Conservation (phyloP, 2,329 filamentous ascomycete genomes). For the Pseudogymnoascus sp. region DNA sequence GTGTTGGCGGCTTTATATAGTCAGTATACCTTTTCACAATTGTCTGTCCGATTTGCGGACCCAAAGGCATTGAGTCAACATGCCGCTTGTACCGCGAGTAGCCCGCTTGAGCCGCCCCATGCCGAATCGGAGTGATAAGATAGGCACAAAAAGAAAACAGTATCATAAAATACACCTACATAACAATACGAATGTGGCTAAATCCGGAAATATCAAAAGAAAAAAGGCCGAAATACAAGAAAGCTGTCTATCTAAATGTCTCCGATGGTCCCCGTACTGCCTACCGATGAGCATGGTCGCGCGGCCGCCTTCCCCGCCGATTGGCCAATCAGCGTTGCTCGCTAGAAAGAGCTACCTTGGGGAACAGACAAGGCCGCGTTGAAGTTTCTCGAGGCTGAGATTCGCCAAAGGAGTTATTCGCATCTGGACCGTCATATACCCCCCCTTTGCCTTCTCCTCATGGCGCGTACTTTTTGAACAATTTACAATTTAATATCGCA, state of each 20-base stretch:
- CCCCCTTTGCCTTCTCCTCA: background rate
- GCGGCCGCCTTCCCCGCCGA: background rate
- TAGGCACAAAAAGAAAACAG: background rate
- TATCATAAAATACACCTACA: background rate
- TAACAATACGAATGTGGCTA: background rate
- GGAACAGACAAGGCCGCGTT: slow-evolving; percentile 2
- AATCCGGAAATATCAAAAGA: background rate
- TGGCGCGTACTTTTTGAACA: background rate
- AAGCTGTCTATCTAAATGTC: background rate
- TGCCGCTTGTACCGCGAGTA: background rate
- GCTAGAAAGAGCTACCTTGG: slow-evolving; percentile 4
- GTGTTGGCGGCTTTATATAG: slow-evolving; percentile 1
- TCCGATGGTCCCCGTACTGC: background rate
- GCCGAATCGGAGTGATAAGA: background rate
- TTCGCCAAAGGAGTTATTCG: background rate
- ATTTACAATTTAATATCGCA: background rate
- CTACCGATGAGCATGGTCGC: background rate
- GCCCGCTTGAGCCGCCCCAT: slow-evolving; percentile 5
- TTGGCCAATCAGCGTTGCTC: background rate
- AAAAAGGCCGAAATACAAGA: background rate
- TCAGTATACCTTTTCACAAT: background rate
- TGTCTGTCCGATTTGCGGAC: slow-evolving; percentile 4
- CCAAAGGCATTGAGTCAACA: slow-evolving; percentile 4
- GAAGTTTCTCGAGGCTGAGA: slow-evolving; percentile 6
- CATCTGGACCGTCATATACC: background rate